Conservation (phyloP, 306 rosid species). For the Inga laurina region DNA sequence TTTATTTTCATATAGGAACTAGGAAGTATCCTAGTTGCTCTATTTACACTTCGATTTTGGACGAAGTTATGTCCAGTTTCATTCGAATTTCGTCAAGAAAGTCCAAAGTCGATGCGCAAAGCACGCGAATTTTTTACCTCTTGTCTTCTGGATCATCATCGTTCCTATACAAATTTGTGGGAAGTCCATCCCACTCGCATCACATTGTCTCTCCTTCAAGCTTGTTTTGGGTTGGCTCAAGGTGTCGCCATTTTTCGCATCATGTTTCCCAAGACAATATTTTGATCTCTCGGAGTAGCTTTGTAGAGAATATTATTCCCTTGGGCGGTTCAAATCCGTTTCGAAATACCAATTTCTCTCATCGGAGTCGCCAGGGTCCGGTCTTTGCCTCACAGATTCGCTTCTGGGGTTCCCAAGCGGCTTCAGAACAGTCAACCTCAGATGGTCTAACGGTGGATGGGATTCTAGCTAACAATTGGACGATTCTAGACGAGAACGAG, state of each 20-base stretch:
- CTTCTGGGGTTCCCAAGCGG: constrained; percentile 49
- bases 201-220: constrained; percentile 26
- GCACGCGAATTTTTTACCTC: not conserved
- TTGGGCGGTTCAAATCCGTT: constrained; percentile 13
- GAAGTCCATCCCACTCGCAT: constrained; percentile 26
- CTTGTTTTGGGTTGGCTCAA: constrained; percentile 12
- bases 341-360: constrained; percentile 12
- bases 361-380: constrained; percentile 10
- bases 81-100: constrained; percentile 38
- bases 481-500: constrained; percentile 64
- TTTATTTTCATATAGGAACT: not conserved
- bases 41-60: not conserved
- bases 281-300: not conserved
- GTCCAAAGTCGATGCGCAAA: not conserved
- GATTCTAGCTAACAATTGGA: constrained; percentile 66
- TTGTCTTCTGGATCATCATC: constrained; percentile 17
- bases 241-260: constrained; percentile 32
- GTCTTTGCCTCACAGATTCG: constrained; percentile 35
- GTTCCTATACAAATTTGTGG: constrained; percentile 18
- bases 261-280: not conserved
- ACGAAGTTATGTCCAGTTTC: constrained; percentile 28
- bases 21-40: not conserved
- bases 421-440: constrained; percentile 58
- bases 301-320: constrained; percentile 1
- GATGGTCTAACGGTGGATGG: constrained; percentile 80